phyloP scores from a whole-genome alignment of 177 flowering plant species.

The Tripterygium wilfordii region DNA sequence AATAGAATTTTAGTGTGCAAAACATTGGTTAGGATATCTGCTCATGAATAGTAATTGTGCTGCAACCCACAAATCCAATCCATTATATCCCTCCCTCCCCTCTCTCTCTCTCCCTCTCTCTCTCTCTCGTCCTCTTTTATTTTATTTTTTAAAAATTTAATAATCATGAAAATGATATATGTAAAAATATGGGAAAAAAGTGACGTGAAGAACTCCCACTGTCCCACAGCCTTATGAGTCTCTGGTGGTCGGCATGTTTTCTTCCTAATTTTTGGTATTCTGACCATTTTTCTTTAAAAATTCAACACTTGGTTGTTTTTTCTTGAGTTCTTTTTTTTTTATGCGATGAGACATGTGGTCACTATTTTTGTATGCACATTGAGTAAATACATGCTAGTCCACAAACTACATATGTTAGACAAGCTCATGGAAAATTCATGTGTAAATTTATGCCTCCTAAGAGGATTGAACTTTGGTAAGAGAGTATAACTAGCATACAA shows the following conservation, averaged over 20 bases:
- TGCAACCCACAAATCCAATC: slow-evolving; percentile 13
- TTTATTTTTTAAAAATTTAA: too few species aligned
- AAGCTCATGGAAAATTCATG: too few species aligned
- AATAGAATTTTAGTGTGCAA: slow-evolving; percentile 25
- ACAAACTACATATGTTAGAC: too few species aligned
- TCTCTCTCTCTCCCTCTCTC: slow-evolving; percentile 11
- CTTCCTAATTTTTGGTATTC: neutral
- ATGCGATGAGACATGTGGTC: too few species aligned
- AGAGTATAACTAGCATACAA: too few species aligned
- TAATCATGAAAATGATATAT: slow-evolving; percentile 14
- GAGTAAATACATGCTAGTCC: too few species aligned
- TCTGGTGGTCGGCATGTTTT: slow-evolving; percentile 49
- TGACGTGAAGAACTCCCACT: slow-evolving; percentile 74
- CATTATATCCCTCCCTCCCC: slow-evolving; percentile 9
- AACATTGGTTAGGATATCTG: slow-evolving; percentile 17
- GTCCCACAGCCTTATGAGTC: slow-evolving; percentile 57
- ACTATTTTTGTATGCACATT: too few species aligned
- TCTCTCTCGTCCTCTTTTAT: too few species aligned
- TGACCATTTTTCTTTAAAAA: neutral
- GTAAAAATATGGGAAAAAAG: slow-evolving; percentile 12
- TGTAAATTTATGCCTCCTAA: too few species aligned
- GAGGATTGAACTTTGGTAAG: too few species aligned
- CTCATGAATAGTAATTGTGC: slow-evolving; percentile 15
- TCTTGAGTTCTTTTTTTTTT: too few species aligned
- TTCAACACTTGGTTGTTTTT: too few species aligned